Evolutionary conservation across 352 stramenopile genomes (phyloP), one percentile per base, ranked within the genome.

Genomic region (Paralagenidium karlingii): DNA sequence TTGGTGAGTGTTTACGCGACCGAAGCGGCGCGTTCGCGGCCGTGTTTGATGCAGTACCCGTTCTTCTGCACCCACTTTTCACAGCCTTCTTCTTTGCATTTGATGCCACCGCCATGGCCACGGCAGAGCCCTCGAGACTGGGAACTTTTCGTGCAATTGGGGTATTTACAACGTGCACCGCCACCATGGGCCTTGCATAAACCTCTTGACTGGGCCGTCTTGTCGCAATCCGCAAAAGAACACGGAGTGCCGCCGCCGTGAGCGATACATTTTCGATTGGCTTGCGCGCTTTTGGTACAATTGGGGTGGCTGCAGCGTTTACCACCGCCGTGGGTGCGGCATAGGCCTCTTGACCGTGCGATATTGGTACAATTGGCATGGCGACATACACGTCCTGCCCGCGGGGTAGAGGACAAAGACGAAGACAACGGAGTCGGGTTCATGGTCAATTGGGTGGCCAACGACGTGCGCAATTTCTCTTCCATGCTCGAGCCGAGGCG

Each of bases 1-100:
- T n/a, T n/a, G n/a, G n/a, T n/a, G n/a, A n/a, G n/a, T n/a, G n/a
- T n/a, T n/a, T n/a, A n/a, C n/a, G n/a, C n/a, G n/a, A n/a, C n/a
- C n/a, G n/a, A n/a, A n/a, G n/a, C n/a, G n/a, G n/a, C n/a, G n/a
- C n/a, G n/a, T n/a, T 89, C 77, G 49, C 77, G 75, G 38, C 75
- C 77, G 52, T 91, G 77, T 59, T 89, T 88, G 55, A 89, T 89
- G 57, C 77, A 91, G 54, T 86, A 91, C 38, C 75, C 77, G 47
- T 89, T 89, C 63, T 85, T 87, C 58, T 91, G 77, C 48, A 89
- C 75, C 75, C 77, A 88, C 55, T 91, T 91, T 42, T 87, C 77
- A 39, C 77, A 91, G 12, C 77, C 71, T 34, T 85, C 73, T 28
- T 76, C 69, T 51, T 88, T 91, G 47, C 77, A 91, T 54, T 87